phyloP scores from a whole-genome alignment of 2,329 filamentous ascomycete genomes.

The Penicillium sp. region DNA sequence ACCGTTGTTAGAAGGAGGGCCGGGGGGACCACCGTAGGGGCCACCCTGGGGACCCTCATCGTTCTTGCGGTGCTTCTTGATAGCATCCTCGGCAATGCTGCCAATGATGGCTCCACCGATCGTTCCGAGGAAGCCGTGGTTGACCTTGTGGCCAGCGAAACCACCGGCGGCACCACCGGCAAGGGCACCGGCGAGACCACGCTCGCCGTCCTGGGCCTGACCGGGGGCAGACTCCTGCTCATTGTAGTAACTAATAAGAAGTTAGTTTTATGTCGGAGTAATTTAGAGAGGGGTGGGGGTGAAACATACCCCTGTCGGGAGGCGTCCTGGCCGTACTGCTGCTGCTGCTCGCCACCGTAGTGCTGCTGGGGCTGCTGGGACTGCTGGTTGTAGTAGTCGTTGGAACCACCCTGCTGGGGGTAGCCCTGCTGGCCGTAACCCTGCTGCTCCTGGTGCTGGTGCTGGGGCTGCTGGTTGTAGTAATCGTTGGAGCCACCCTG shows the following conservation, averaged over 20 bases:
- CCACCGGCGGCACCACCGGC: constrained; percentile 50
- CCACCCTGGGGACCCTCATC: constrained; percentile 27
- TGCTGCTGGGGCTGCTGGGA: constrained; percentile 20
- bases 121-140: constrained; percentile 51
- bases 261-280: constrained; percentile 11
- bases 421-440: constrained; percentile 11
- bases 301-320: constrained; percentile 30
- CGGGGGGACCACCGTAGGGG: constrained; percentile 22
- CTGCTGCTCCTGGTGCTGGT: constrained; percentile 20
- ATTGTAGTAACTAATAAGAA: constrained; percentile 23
- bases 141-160: constrained; percentile 48
- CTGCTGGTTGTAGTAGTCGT: constrained; percentile 27
- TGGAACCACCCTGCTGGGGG: constrained; percentile 10
- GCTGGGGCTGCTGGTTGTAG: constrained; percentile 23
- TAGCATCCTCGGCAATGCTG: constrained; percentile 46
- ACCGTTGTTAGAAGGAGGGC: constrained; percentile 20
- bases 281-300: neutral
- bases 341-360: constrained; percentile 24
- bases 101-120: constrained; percentile 51
- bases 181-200: constrained; percentile 49
- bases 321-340: constrained; percentile 30
- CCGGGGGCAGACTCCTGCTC: constrained; percentile 33
- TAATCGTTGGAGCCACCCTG: constrained; percentile 27
- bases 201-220: constrained; percentile 45
- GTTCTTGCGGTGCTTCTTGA: constrained; percentile 47